These are phyloP conservation scores for Rubia peregrina DNA, from an alignment of 305 asterid species.

Conservation along the genomic window DNA sequence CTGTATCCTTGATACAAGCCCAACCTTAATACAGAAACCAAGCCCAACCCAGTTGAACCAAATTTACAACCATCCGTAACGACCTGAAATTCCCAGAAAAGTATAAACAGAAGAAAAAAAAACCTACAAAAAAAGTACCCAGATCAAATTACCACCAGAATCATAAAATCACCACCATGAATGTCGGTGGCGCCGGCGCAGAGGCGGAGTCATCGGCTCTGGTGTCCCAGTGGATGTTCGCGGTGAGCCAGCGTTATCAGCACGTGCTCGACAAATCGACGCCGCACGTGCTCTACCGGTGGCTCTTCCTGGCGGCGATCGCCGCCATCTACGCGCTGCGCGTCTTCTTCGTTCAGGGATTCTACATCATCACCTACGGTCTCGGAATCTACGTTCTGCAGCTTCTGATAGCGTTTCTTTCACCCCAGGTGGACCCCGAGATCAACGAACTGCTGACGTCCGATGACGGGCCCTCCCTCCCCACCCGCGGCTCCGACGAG, in stretches of 20 bases:
- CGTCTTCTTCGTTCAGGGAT: constrained; percentile 62
- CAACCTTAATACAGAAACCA: neutral
- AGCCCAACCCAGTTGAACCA: neutral
- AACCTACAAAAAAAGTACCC: neutral
- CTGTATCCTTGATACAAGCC: neutral
- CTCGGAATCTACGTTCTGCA: constrained; percentile 87
- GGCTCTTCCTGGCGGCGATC: constrained; percentile 61
- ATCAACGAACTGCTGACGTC: constrained; percentile 30
- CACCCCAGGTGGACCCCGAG: constrained; percentile 98
- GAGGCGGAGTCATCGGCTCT: constrained; percentile 15
- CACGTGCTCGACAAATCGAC: constrained; percentile 77
- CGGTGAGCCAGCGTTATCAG: constrained; percentile 68
- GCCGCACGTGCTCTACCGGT: constrained; percentile 66
- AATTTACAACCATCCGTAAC: neutral
- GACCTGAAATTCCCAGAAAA: neutral
- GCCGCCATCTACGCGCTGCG: constrained; percentile 62
- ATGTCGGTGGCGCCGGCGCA: constrained; percentile 39
- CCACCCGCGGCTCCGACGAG: constrained; percentile 92
- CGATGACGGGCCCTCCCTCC: constrained; percentile 65
- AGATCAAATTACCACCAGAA: neutral
- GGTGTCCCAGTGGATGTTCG: constrained; percentile 42
- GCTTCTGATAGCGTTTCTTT: constrained; percentile 77
- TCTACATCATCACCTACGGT: constrained; percentile 87
- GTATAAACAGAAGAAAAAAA: too few relatives aligned
- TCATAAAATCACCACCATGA: constrained; percentile 28